Evolutionary conservation across 2,329 filamentous ascomycete species (phyloP), one percentile per base, ranked within the genome.

Genomic region (Helotiales sp.): DNA sequence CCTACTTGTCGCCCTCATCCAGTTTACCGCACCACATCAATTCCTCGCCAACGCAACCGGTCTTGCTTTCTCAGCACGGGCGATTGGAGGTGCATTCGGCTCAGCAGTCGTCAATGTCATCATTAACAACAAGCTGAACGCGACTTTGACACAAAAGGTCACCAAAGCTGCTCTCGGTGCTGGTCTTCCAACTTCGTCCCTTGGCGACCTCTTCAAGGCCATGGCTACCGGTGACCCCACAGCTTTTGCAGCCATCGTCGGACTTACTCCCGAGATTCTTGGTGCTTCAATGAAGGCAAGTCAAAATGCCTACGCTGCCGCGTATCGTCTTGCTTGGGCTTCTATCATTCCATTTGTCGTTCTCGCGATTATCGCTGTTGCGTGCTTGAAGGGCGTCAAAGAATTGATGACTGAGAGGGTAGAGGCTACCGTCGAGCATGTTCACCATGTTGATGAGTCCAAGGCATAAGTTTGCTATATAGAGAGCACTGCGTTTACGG

Each of bases 321-420:
- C 83, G 0, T 86, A 85, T 70, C 76, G 82, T 11, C 72, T 85
- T 37, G 84, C 82, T 0, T 86, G 83, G 83, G 76, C 81, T 7
- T 83, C 81, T 58, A 78, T 86, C 22, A 81, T 85, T 8, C 84
- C 84, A 0, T 86, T 86, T 72, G 80, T 85, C 1, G 82, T 85
- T 3, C 70, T 86, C 20, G 83, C 82, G 2, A 76, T 83, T 3
- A 76, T 82, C 1, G 78, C 80, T 0, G 79, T 85, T 3, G 76
- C 75, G 13, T 79, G 80, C 62, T 70, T 85, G 72, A 81, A 80
- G 61, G 82, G 82, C 0, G 83, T 86, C 0, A 80, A 79, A 67
- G 82, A 85, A 52, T 73, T 85, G 52, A 86, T 86, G 83, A 85
- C 83, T 17, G 84, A 86, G 69, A 81, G 83, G 74, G 80, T 86